Conservation (phyloP, 2,329 filamentous ascomycete genomes). For the Trichoderma sp. region DNA sequence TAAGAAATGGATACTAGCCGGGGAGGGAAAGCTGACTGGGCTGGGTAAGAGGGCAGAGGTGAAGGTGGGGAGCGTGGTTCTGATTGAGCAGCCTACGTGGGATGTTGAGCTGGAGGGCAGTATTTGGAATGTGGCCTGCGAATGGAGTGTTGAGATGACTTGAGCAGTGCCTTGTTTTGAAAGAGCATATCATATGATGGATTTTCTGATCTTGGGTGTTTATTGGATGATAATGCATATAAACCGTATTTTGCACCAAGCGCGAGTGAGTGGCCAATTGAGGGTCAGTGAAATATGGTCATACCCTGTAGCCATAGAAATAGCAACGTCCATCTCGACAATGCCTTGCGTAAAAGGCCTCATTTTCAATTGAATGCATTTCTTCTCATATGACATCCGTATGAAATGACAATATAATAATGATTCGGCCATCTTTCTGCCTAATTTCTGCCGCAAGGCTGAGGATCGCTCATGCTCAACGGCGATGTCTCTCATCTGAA, state of each 20-base stretch:
- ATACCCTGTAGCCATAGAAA: background rate
- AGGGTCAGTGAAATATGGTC: background rate
- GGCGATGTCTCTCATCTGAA: conserved; percentile 24
- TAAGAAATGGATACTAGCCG: conserved; percentile 35
- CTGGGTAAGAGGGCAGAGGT: conserved; percentile 32
- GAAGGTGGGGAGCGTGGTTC: conserved; percentile 31
- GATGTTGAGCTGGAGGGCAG: conserved; percentile 35
- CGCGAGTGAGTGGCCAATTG: conserved; percentile 24
- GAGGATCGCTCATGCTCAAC: conserved; percentile 10
- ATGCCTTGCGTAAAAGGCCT: background rate
- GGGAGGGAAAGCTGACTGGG: conserved; percentile 38
- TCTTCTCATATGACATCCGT: background rate
- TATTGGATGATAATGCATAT: conserved; percentile 28
- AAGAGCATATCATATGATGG: background rate
- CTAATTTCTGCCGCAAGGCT: conserved; percentile 17
- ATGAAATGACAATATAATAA: conserved; percentile 1
- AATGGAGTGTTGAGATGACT: conserved; percentile 32
- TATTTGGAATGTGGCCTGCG: conserved; percentile 39
- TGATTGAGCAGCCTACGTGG: conserved; percentile 38
- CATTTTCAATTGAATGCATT: background rate
- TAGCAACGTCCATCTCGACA: background rate
- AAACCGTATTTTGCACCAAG: conserved; percentile 36
- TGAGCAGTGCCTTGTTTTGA: background rate
- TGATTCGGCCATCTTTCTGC: conserved; percentile 23
- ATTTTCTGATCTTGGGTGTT: background rate